Percentiles rank a stretch among this genome's conserved stretches.
phyloP scores from a whole-genome alignment of 2,329 filamentous ascomycete species.

The Macrophomina tecta region DNA sequence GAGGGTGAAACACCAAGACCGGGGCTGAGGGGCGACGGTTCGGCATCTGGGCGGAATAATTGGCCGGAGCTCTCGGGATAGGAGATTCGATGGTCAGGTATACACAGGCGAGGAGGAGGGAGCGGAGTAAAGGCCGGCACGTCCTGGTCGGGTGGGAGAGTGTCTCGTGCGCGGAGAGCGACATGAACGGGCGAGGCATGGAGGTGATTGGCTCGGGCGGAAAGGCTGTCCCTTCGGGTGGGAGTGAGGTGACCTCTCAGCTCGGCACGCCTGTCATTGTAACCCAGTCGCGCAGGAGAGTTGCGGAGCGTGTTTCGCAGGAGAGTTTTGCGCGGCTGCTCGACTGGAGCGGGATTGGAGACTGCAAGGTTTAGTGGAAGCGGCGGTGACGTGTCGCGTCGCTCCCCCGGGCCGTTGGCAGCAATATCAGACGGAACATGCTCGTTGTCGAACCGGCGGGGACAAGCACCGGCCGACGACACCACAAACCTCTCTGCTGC shows the following conservation, averaged over 20 bases:
- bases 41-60: neutral
- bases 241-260: neutral
- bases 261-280: neutral
- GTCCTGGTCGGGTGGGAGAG: neutral
- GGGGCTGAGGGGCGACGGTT: neutral
- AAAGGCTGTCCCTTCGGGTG: neutral
- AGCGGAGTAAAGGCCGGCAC: conserved; percentile 15
- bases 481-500: neutral
- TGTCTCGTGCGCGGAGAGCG: neutral
- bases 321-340: conserved; percentile 9
- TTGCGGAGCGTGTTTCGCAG: conserved; percentile 18
- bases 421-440: neutral
- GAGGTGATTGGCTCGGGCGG: neutral
- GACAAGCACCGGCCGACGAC: neutral
- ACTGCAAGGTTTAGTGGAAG: conserved; percentile 14
- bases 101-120: conserved; percentile 1
- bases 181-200: neutral
- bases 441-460: neutral
- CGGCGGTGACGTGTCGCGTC: conserved; percentile 18
- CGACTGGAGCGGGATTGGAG: neutral
- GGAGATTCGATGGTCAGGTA: neutral
- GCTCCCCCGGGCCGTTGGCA: conserved; percentile 8
- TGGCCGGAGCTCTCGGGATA: neutral
- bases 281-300: conserved; percentile 6
- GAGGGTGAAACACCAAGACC: conserved; percentile 9